Evolutionary conservation across 2,329 filamentous ascomycete species (phyloP), one percentile per base, ranked within the genome.

Genomic region (Colletotrichum lentis): DNA sequence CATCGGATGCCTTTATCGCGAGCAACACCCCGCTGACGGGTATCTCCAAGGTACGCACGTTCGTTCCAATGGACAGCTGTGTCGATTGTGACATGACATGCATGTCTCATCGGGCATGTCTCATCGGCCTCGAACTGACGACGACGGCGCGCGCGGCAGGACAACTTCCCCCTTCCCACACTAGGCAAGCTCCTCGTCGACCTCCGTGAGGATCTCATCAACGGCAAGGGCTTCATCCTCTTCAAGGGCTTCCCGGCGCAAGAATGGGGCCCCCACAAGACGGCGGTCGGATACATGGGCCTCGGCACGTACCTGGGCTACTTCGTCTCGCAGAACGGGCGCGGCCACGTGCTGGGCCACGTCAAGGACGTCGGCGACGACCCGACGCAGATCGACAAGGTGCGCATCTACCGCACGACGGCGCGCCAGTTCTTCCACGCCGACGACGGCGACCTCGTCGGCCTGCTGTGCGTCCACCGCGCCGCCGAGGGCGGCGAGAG

Each of bases 351-450:
- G 11, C 86, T 97, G 1, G 93, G 93, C 8, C 93, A 97, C 77
- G 93, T 96, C 73, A 95, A 96, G 80, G 93, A 96, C 79, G 85
- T 96, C 3, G 92, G 92, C 53, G 93, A 94, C 72, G 93, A 96
- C 77, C 84, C 90, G 31, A 87, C 84, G 5, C 90, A 94, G 80
- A 96, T 93, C 73, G 91, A 96, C 81, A 91, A 90, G 73, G 93
- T 97, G 69, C 90, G 94, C 73, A 97, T 97, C 79, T 97, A 97
- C 82, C 87, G 94, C 71, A 97, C 94, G 2, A 92, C 93, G 71
- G 93, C 93, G 59, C 84, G 88, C 11, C 92, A 96, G 81, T 95
- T 90, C 82, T 96, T 94, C 85, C 93, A 96, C 78, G 86, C 91
- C 62, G 93, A 97, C 75, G 91, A 95, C 77, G 85, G 86, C 35